Percentiles rank a stretch among this genome's conserved stretches.
Conservation (phyloP, 2,329 filamentous ascomycete species). For the Calycina herbarum region DNA sequence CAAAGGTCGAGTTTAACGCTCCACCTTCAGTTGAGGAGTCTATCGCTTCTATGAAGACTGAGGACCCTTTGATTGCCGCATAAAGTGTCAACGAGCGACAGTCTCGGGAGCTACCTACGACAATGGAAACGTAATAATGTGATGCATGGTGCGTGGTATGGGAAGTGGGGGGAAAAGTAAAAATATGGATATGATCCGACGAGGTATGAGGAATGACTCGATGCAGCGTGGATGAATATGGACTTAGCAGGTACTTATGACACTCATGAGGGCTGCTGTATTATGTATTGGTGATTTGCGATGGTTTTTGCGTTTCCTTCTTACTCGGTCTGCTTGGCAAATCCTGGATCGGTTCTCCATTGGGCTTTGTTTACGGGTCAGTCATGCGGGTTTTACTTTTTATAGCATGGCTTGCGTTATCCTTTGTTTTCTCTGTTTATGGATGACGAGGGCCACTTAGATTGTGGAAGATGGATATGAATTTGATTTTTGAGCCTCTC, state of each 20-base stretch:
- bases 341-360: conserved; percentile 12
- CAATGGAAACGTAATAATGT: conserved; percentile 1
- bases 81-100: conserved; percentile 20
- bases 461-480: conserved; percentile 11
- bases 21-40: conserved; percentile 20
- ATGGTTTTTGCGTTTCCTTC: conserved; percentile 17
- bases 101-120: background rate
- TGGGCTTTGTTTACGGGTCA: conserved; percentile 13
- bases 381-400: conserved; percentile 14
- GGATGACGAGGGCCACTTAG: conserved; percentile 5
- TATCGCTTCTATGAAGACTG: conserved; percentile 13
- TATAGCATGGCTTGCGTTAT: conserved; percentile 30
- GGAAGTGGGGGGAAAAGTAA: conserved; percentile 6
- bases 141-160: conserved; percentile 2
- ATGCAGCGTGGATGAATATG: conserved; percentile 22
- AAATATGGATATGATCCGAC: conserved; percentile 17
- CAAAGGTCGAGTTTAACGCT: conserved; percentile 36
- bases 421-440: conserved; percentile 8
- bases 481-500: conserved; percentile 4
- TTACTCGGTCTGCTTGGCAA: conserved; percentile 17
- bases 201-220: conserved; percentile 26
- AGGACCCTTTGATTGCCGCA: conserved; percentile 33
- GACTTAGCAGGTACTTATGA: conserved; percentile 26
- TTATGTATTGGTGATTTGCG: conserved; percentile 24
- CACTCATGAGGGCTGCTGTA: conserved; percentile 27